Conservation (phyloP, 2,329 filamentous ascomycete genomes). For the Nannizziopsis arthrosporioides region DNA sequence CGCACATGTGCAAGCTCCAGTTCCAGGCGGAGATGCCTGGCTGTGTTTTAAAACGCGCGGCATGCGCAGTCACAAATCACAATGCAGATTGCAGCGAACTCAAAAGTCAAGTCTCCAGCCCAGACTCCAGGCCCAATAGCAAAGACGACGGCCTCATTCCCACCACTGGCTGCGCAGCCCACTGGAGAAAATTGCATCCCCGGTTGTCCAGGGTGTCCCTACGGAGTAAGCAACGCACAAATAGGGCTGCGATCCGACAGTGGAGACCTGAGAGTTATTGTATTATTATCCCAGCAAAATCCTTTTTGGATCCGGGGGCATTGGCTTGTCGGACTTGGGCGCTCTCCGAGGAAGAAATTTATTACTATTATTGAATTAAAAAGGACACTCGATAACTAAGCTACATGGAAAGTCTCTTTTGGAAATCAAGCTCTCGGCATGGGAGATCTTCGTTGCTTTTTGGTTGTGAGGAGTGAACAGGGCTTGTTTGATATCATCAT, state of each 20-base stretch:
- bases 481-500: background rate
- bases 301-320: too few relatives aligned
- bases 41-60: constrained; percentile 8
- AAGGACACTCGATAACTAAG: too few relatives aligned
- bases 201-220: background rate
- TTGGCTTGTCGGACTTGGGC: too few relatives aligned
- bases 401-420: background rate
- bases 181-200: constrained; percentile 1
- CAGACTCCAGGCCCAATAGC: background rate
- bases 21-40: background rate
- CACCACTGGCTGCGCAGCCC: background rate
- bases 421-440: too few relatives aligned
- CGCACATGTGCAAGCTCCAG: background rate
- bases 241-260: constrained; percentile 9
- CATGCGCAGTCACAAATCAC: constrained; percentile 8
- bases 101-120: background rate
- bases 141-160: background rate
- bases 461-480: background rate
- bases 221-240: constrained; percentile 7
- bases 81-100: constrained; percentile 2
- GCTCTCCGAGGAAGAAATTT: too few relatives aligned
- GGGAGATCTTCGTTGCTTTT: too few relatives aligned
- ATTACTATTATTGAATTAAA: too few relatives aligned
- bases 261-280: constrained; percentile 2
- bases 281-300: background rate